phyloP scores from a whole-genome alignment of 306 rosid species.

The Mimosa pudica region DNA sequence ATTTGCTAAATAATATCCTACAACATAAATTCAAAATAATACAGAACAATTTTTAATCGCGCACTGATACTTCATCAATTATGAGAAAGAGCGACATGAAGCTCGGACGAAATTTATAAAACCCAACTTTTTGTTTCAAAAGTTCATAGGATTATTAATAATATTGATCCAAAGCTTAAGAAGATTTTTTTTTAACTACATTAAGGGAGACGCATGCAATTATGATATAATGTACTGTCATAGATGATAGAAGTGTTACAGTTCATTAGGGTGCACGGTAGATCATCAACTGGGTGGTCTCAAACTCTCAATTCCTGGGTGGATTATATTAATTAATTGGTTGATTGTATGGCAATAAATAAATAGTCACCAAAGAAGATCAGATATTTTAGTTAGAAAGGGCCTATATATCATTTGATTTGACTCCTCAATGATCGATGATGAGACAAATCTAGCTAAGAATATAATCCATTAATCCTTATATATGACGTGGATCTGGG shows the following conservation, averaged over 20 bases:
- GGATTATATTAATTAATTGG: not conserved
- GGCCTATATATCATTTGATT: not conserved
- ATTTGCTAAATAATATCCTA: not conserved
- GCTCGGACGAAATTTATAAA: not conserved
- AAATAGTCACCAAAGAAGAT: not conserved
- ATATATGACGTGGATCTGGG: not conserved
- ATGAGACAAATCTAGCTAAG: not conserved
- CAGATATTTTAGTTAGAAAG: not conserved
- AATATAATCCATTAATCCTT: slow-evolving; percentile 1
- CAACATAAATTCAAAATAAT: not conserved
- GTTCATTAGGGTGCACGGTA: no score
- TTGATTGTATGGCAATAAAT: not conserved
- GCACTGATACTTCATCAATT: no score
- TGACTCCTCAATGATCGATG: not conserved
- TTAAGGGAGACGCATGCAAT: not conserved
- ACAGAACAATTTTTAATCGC: no score
- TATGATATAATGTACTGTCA: not conserved
- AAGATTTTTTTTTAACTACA: not conserved
- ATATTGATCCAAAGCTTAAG: not conserved
- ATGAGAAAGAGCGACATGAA: not conserved
- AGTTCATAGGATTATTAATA: not conserved
- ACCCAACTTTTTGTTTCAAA: not conserved
- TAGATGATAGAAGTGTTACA: not conserved
- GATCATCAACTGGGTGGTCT: slow-evolving; percentile 16
- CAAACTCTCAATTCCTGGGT: no score